phyloP scores from a whole-genome alignment of 371 early-diverging fungal species.

The Actinomortierella ambigua region DNA sequence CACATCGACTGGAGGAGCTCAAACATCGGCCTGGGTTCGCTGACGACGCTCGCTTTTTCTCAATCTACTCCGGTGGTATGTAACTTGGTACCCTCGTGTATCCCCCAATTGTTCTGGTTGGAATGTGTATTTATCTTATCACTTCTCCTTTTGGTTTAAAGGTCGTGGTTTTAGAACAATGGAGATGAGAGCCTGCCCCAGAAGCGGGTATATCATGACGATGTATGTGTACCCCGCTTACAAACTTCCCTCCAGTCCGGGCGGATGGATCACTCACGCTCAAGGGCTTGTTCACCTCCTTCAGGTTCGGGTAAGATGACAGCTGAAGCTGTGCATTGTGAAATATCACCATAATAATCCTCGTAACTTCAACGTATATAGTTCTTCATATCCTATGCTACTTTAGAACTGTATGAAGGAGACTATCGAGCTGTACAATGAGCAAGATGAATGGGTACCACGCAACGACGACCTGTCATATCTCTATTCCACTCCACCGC shows the following conservation, averaged over 20 bases:
- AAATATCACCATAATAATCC: too few species aligned
- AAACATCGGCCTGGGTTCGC: neutral
- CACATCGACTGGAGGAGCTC: slow-evolving; percentile 14
- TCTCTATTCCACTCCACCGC: slow-evolving; percentile 12
- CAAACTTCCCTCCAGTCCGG: slow-evolving; percentile 16
- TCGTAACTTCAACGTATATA: too few species aligned
- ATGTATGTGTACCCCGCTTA: slow-evolving; percentile 11
- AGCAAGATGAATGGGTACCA: too few species aligned
- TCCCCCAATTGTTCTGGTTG: neutral
- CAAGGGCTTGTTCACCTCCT: slow-evolving; percentile 24
- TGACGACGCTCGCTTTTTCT: slow-evolving; percentile 8
- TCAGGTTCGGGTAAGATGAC: slow-evolving; percentile 15
- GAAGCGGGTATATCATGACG: slow-evolving; percentile 11
- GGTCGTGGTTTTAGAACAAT: slow-evolving; percentile 25
- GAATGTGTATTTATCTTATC: slow-evolving; percentile 1
- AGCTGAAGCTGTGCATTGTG: too few species aligned
- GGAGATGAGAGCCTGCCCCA: slow-evolving; percentile 11
- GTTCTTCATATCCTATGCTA: too few species aligned
- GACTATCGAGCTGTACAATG: too few species aligned
- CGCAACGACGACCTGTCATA: slow-evolving; percentile 8
- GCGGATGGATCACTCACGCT: slow-evolving; percentile 18
- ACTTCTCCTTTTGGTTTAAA: slow-evolving; percentile 9
- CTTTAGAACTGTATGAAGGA: too few species aligned
- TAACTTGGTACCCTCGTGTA: neutral
- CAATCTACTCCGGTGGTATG: slow-evolving; percentile 7